These are phyloP conservation scores for Amborella trichopoda DNA, from an alignment of 164 flowering plant genomes.

Conservation along the genomic window DNA sequence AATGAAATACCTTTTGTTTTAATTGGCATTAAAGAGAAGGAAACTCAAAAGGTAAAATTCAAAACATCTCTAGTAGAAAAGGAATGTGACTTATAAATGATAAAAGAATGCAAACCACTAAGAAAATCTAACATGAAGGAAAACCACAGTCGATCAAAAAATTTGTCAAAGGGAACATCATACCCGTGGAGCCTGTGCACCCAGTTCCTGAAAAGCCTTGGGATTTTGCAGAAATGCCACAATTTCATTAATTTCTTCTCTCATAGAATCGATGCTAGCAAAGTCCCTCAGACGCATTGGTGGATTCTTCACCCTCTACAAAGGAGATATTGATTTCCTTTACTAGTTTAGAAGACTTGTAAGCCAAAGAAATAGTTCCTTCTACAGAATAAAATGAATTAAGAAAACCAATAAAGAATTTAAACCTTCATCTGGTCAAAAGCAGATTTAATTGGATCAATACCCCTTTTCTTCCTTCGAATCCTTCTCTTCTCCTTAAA, in stretches of 20 bases:
- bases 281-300: slow-evolving; percentile 80
- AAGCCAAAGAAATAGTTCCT: not conserved
- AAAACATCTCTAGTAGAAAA: too few relatives aligned
- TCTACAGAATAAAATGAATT: not conserved
- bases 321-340: not conserved
- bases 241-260: slow-evolving; percentile 91
- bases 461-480: slow-evolving; percentile 47
- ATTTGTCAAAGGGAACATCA: too few relatives aligned
- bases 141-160: too few relatives aligned
- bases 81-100: too few relatives aligned
- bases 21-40: too few relatives aligned
- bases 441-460: slow-evolving; percentile 84
- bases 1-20: too few relatives aligned
- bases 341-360: too few relatives aligned
- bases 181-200: slow-evolving; percentile 98
- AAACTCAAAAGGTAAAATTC: too few relatives aligned
- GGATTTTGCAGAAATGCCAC: slow-evolving; percentile 93
- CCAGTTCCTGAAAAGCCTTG: slow-evolving; percentile 78
- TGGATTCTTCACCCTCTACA: slow-evolving; percentile 92
- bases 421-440: slow-evolving; percentile 92
- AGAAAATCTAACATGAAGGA: too few relatives aligned
- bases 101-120: too few relatives aligned
- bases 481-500: slow-evolving; percentile 23
- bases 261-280: slow-evolving; percentile 83
- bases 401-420: not conserved